A percentile compares a stretch with the other conserved stretches of the same genome.
Conservation (phyloP, 148 eudicot species). For the Arctostaphylos glauca region DNA sequence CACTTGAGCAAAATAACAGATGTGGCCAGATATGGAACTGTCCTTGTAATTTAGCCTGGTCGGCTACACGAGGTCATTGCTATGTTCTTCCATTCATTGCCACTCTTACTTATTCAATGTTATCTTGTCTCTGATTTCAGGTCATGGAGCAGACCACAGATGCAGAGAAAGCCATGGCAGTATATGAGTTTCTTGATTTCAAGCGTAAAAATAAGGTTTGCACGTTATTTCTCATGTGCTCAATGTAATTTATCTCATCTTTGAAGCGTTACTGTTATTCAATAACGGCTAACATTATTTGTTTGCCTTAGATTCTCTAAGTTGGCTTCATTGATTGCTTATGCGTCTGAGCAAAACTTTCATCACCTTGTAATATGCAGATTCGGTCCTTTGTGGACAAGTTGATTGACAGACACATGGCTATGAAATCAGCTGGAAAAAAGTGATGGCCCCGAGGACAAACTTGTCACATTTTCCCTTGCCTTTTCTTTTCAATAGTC, state of each 20-base stretch:
- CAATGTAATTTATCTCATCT: too few species aligned
- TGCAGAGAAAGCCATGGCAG: slow-evolving; percentile 90
- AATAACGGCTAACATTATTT: neutral
- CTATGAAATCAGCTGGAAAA: slow-evolving; percentile 50
- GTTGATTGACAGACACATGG: slow-evolving; percentile 84
- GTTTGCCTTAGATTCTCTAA: slow-evolving; percentile 7
- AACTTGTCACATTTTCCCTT: neutral
- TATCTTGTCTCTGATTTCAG: slow-evolving; percentile 33
- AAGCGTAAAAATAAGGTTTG: slow-evolving; percentile 94
- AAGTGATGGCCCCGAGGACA: slow-evolving; percentile 34
- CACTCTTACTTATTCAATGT: neutral
- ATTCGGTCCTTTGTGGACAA: slow-evolving; percentile 96
- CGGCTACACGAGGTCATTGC: too few species aligned
- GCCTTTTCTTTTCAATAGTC: neutral
- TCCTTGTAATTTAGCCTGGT: too few species aligned
- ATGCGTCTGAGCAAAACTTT: neutral
- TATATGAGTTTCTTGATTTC: slow-evolving; percentile 81
- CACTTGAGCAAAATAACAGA: neutral
- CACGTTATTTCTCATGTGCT: slow-evolving; percentile 10
- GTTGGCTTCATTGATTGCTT: neutral
- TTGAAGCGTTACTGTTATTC: neutral
- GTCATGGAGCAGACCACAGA: slow-evolving; percentile 97
- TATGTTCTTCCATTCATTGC: neutral
- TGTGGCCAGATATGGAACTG: too few species aligned
- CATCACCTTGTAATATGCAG: slow-evolving; percentile 39